Evolutionary conservation across 805 yeast genomes (phyloP).

Genomic region (Monosporozyma solicola): DNA sequence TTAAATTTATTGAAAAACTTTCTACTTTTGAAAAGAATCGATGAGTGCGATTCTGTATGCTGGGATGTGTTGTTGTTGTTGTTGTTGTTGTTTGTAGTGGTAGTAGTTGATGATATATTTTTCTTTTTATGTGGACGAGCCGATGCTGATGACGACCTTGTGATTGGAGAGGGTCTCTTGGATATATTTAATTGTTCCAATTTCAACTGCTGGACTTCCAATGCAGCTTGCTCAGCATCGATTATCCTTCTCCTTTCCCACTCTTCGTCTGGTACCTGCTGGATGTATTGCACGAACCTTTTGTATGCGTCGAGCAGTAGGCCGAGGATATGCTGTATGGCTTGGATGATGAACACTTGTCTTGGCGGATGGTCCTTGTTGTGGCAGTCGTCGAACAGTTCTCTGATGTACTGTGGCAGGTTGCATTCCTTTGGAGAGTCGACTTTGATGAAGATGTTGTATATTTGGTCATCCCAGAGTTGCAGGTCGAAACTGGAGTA

Average conservation of each 20-base stretch:
- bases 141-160: neutral
- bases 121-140: neutral
- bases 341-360: slow-evolving; percentile 13
- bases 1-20: slow-evolving; percentile 3
- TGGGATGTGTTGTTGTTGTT: neutral
- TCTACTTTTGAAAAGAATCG: neutral
- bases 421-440: slow-evolving; percentile 27
- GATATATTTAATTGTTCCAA: neutral
- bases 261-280: neutral
- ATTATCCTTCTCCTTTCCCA: neutral
- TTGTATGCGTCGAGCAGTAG: slow-evolving; percentile 24
- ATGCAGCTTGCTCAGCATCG: neutral
- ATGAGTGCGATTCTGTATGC: neutral
- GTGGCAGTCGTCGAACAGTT: slow-evolving; percentile 15
- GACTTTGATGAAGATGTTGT: slow-evolving; percentile 16
- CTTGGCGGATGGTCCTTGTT: slow-evolving; percentile 10
- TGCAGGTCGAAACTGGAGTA: slow-evolving; percentile 7
- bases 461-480: slow-evolving; percentile 19
- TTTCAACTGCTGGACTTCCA: neutral
- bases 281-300: slow-evolving; percentile 7
- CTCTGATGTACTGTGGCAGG: slow-evolving; percentile 20
- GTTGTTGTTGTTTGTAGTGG: neutral
- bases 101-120: neutral
- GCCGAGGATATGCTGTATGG: slow-evolving; percentile 19
- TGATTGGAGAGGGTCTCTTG: neutral